Conservation (phyloP, 306 rosid species). For the Prunus mongolica region DNA sequence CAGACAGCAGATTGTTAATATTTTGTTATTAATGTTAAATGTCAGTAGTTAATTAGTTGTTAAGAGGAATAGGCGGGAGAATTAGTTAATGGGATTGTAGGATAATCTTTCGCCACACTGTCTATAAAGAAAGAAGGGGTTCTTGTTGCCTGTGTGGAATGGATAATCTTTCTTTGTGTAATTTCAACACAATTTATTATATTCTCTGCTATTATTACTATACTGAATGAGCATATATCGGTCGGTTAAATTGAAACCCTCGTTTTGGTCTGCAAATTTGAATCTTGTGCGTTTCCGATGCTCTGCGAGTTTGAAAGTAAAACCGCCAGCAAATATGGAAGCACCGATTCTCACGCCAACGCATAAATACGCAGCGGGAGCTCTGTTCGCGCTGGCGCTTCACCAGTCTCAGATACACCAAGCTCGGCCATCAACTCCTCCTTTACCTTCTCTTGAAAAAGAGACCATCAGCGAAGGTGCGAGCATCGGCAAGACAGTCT, state of each 20-base stretch:
- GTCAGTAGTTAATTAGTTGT: background rate
- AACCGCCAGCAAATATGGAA: constrained; percentile 25
- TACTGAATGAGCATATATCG: constrained; percentile 2
- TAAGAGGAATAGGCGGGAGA: background rate
- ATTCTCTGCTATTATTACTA: background rate
- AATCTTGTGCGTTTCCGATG: background rate
- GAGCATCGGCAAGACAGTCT: background rate
- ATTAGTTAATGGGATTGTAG: background rate
- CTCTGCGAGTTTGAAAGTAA: background rate
- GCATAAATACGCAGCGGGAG: constrained; percentile 48
- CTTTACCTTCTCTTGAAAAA: constrained; percentile 4
- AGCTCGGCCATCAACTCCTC: constrained; percentile 2
- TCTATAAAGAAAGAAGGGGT: no score
- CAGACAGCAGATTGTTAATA: background rate
- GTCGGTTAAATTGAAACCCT: background rate
- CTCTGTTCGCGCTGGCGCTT: constrained; percentile 46
- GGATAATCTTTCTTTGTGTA: background rate
- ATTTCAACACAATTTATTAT: background rate
- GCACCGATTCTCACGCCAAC: constrained; percentile 30
- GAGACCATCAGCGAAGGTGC: constrained; percentile 19
- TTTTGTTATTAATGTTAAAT: background rate
- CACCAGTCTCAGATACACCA: constrained; percentile 49
- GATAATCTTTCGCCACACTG: background rate
- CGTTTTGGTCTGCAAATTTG: background rate
- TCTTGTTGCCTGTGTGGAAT: no score